Base-by-base conservation (phyloP, 2,329 filamentous ascomycete genomes). In the Fusarium irregulare region DNA sequence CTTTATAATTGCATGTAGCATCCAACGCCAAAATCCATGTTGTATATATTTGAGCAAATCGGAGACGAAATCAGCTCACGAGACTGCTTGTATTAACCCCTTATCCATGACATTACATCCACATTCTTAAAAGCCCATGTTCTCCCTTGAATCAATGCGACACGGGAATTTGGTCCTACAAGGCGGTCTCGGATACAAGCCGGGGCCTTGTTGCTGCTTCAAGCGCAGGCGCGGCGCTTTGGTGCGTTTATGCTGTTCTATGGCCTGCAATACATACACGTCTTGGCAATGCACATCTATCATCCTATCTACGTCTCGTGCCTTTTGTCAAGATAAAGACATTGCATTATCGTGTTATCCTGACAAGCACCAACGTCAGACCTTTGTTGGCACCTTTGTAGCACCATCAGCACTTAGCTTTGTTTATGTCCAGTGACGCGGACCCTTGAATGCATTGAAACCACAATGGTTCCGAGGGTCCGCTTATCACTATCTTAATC, bases 401-500 rank as follows among this genome's bases (percentile, higher is more conserved):
- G 53, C 28, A 56, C 32, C 18, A 49, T 46, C 54, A 20, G 30
- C 18, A 48, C 47, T 16, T 64, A 46, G 51, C 51, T 64, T 51
- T 27, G 62, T 60, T 41, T 53, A 53, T 27, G 23, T 53, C 23
- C 21, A 50, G 12, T 37, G 34, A 53, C 34, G 49, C 34, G n/a
- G 37, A 53, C 37, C 49, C 49, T 41, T 53, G 49, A 28, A 44
- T 4, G 25, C 9, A 28, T 60, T 60, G 56, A 62, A 54, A 61
- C 62, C n/a, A 50, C 21, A 56, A 37, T 54, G 46, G 59, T 56
- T 42, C 64, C 59, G 59, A 61, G 64, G 64, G 59, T 60, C 41
- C 45, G 50, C 45, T 44, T 42, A 27, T 56, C 34, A 30, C 47
- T 56, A 54, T 67, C 63, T 66, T 8, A 23, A 65, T 48, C 25